phyloP scores from a whole-genome alignment of 768 basidiomycete genomes.

The Leucocoprinus sp. region DNA sequence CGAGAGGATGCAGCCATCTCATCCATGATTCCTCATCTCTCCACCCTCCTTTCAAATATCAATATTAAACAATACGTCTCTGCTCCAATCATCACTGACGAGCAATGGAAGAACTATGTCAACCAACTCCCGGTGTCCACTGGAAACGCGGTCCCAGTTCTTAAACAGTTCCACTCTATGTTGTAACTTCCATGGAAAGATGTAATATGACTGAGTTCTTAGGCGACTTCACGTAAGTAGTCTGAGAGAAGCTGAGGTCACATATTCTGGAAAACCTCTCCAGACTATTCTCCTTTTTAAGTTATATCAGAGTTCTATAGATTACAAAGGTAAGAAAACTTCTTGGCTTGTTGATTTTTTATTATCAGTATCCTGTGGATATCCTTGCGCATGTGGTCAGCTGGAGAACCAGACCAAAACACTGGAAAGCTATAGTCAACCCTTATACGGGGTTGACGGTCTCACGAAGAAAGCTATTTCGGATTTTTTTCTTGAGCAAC shows the following conservation, averaged over 20 bases:
- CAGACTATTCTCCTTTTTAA: too few relatives aligned
- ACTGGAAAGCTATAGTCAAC: background rate
- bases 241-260: background rate
- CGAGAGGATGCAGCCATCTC: constrained; percentile 40
- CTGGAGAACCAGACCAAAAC: background rate
- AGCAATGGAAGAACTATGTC: constrained; percentile 40
- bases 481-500: constrained; percentile 2
- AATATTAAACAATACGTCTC: constrained; percentile 41
- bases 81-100: constrained; percentile 47
- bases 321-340: background rate
- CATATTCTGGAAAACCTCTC: too few relatives aligned
- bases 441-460: background rate
- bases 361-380: too few relatives aligned
- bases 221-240: background rate
- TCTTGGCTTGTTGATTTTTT: background rate
- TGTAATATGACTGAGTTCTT: background rate
- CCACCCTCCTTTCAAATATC: constrained; percentile 33
- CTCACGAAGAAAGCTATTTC: background rate
- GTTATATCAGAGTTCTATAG: too few relatives aligned
- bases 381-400: background rate
- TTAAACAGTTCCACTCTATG: constrained; percentile 34
- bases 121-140: constrained; percentile 31
- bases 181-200: constrained; percentile 22
- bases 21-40: constrained; percentile 34
- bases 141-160: constrained; percentile 31